Evolutionary conservation across 2,329 filamentous ascomycete genomes (phyloP), one percentile per base, ranked within the genome.

Genomic region (Corinectria fuckeliana): DNA sequence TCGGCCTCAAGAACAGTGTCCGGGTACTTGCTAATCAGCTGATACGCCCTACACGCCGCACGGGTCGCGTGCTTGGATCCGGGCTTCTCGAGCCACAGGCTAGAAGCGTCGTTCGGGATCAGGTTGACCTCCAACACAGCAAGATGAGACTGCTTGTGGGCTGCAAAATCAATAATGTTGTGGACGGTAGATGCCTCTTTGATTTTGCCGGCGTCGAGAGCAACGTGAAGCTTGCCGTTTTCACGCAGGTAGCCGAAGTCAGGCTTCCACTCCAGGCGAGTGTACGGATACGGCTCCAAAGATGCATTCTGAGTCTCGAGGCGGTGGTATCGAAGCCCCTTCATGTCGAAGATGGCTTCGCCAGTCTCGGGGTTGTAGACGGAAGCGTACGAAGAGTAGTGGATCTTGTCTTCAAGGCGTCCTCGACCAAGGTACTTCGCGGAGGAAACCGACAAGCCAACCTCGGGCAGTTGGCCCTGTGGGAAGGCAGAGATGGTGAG

Each of bases 181-280:
- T 53, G 50, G 6, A 49, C 21, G 9, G 28, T 21, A 5, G 47
- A 44, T 3, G n/a, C 32, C 13, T 36, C 13, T n/a, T 50, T 50
- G 34, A 14, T 8, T 39, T 50, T 39, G 16, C 23, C 20, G 11
- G n/a, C 20, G 1, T 42, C 21, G 2, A 53, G 34, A 11, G 42
- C 50, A 28, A 30, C 34, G 7, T n/a, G 42, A 3, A 49, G 50
- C 34, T 58, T 49, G 11, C 21, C 16, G 8, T n/a, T 14, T 36
- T 36, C 32, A 11, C 23, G 23, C 14, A 58, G 36, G 9, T 47
- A 18, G 5, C 26, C 16, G 10, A 58, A 47, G 20, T 58, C 56
- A 7, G 56, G 56, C 26, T 58, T 58, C 56, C 56, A 58, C 16
- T 32, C 34, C 9, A 58, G 11, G 11, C 50, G 49, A 50, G 50